Conservation (phyloP, 805 yeast genomes). For the Sugiyamaella americana region DNA sequence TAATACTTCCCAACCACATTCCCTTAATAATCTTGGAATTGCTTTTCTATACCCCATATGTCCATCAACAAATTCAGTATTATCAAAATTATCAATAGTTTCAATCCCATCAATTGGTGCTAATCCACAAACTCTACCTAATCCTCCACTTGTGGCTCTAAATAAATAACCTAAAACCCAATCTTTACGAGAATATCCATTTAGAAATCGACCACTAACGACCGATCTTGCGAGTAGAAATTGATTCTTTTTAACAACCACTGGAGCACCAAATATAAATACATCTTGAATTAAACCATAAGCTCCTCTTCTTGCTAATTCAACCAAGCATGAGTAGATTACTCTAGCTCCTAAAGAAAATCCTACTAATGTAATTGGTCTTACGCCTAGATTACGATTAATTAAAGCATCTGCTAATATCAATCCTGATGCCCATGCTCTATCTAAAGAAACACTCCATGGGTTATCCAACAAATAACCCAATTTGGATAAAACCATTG, state of each 20-base stretch:
- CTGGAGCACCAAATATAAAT: constrained; percentile 79
- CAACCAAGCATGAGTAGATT: constrained; percentile 82
- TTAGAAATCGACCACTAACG: constrained; percentile 83
- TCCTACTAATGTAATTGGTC: constrained; percentile 90
- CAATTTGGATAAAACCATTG: constrained; percentile 83
- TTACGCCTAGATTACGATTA: constrained; percentile 78
- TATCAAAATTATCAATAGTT: constrained; percentile 78
- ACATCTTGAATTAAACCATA: constrained; percentile 87
- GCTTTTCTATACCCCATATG: constrained; percentile 97
- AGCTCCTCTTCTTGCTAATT: constrained; percentile 78
- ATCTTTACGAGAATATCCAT: constrained; percentile 86
- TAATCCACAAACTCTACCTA: constrained; percentile 85
- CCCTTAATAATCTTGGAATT: constrained; percentile 72
- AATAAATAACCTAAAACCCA: constrained; percentile 95
- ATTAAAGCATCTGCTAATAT: constrained; percentile 87
- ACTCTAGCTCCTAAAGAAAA: constrained; percentile 91
- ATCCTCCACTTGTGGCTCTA: constrained; percentile 93
- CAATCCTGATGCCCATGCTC: constrained; percentile 95
- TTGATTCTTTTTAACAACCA: constrained; percentile 73
- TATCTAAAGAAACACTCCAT: constrained; percentile 93
- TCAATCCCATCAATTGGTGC: constrained; percentile 55
- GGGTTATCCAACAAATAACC: constrained; percentile 92
- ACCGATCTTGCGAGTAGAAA: constrained; percentile 72
- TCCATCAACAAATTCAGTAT: constrained; percentile 82
- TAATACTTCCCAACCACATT: constrained; percentile 71